Base-by-base conservation (phyloP, 1,284 basidiomycete species). In the Malassezia slooffiae region DNA sequence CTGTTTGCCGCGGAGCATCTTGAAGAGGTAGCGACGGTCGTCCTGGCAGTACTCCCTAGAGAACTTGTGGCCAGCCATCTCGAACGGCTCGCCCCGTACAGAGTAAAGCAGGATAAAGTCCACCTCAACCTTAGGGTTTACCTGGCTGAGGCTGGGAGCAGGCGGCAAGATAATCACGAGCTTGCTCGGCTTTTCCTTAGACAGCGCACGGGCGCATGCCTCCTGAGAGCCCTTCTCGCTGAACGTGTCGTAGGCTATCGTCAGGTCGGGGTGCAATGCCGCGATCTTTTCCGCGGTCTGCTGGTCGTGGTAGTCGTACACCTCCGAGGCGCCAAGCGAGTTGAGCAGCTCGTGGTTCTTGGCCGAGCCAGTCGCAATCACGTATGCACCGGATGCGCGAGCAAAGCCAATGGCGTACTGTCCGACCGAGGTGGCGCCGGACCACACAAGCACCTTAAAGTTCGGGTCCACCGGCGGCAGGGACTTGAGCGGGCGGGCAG, bases 341-440 rank as follows among this genome's bases (percentile, higher is more conserved):
- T 55, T 56, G 39, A 68, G 46, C 15, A 52, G 47, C 2, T 44
- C 50, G 28, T 60, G 57, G 50, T 68, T 64, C 43, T 60, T 60
- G 33, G 59, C 62, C 24, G 73, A 74, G 8, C 72, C 72, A 8
- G 72, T 74, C n/a, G 70, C 58, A 52, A 74, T 61, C 37, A 75
- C 72, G 19, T 61, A 75, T 70, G 77, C 79, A 0, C 73, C 72
- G 1, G 67, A 53, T 13, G 69, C 53, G 22, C 63, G 65, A 10
- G 67, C 73, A 16, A 65, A 41, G 47, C 67, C 62, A 27, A 68
- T 53, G n/a, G 61, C 62, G 43, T 70, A 76, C 47, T 77, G 74
- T 3, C 77, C 78, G 0, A 69, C 68, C 11, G 75, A 59, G 13
- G 75, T 76, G 5, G 78, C 71, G 10, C 78, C 77, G 13, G 75